Conservation (phyloP, 495 filamentous ascomycete genomes). For the Geoglossum glabrum region DNA sequence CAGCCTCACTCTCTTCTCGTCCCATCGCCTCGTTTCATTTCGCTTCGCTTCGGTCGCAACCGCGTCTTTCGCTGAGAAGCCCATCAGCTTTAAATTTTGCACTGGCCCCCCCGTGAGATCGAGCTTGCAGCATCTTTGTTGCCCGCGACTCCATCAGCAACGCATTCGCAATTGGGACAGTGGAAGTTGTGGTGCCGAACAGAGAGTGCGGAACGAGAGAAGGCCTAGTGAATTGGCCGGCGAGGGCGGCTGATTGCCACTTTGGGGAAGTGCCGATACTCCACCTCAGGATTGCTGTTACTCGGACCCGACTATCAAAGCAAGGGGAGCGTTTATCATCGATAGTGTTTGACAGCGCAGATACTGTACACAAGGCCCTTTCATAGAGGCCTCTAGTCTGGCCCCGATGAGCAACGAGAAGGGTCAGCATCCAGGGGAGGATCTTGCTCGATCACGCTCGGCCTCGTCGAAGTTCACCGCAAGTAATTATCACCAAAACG, state of each 20-base stretch:
- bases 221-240: background rate
- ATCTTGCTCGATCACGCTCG: conserved; percentile 7
- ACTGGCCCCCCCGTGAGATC: background rate
- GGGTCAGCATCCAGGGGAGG: conserved; percentile 19
- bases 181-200: background rate
- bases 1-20: background rate
- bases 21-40: background rate
- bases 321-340: background rate
- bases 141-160: background rate
- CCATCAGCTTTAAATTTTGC: background rate
- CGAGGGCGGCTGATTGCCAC: background rate
- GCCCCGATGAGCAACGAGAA: conserved; percentile 30
- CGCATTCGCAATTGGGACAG: background rate
- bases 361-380: conserved; percentile 1
- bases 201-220: background rate
- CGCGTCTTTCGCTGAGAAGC: background rate
- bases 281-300: background rate
- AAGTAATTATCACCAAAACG: background rate
- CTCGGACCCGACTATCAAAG: background rate
- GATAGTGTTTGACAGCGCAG: background rate
- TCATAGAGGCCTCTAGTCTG: conserved; percentile 8
- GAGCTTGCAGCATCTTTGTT: background rate
- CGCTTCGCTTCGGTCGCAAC: conserved; percentile 4
- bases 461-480: background rate
- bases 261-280: background rate